phyloP scores from a whole-genome alignment of 352 stramenopile genomes.

The Phytophthora cryptogea region DNA sequence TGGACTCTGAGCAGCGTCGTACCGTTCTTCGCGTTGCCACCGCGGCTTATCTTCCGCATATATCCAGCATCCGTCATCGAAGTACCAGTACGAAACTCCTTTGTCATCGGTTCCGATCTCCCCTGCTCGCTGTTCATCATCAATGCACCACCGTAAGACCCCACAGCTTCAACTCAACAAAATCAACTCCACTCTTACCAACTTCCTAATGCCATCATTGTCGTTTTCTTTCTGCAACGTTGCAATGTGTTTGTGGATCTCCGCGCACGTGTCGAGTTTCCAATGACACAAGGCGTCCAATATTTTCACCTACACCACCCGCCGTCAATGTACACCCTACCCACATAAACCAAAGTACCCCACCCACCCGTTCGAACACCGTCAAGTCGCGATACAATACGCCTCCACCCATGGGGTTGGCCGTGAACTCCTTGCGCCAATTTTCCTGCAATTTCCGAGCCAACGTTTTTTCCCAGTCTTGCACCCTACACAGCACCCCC shows the following conservation, averaged over 20 bases:
- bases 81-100: conserved; percentile 85
- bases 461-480: conserved; percentile 83
- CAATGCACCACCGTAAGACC: conserved; percentile 6
- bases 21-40: conserved; percentile 61
- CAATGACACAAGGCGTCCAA: conserved; percentile 82
- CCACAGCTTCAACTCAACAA: conserved; percentile 1
- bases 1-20: conserved; percentile 1
- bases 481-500: conserved; percentile 49
- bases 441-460: conserved; percentile 78
- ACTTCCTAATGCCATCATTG: conserved; percentile 50
- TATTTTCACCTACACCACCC: conserved; percentile 58
- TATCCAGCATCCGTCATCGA: conserved; percentile 85
- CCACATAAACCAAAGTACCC: not conserved
- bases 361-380: conserved; percentile 58
- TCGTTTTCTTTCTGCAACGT: conserved; percentile 70
- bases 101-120: conserved; percentile 79
- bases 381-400: conserved; percentile 63
- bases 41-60: conserved; percentile 76
- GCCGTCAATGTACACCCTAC: conserved; percentile 1
- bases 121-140: conserved; percentile 49
- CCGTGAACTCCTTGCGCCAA: conserved; percentile 67
- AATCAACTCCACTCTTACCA: conserved; percentile 46
- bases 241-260: conserved; percentile 80
- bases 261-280: conserved; percentile 76
- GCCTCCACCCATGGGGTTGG: conserved; percentile 63